Conservation (phyloP, 352 stramenopile genomes). For the Phytophthora rubi region DNA sequence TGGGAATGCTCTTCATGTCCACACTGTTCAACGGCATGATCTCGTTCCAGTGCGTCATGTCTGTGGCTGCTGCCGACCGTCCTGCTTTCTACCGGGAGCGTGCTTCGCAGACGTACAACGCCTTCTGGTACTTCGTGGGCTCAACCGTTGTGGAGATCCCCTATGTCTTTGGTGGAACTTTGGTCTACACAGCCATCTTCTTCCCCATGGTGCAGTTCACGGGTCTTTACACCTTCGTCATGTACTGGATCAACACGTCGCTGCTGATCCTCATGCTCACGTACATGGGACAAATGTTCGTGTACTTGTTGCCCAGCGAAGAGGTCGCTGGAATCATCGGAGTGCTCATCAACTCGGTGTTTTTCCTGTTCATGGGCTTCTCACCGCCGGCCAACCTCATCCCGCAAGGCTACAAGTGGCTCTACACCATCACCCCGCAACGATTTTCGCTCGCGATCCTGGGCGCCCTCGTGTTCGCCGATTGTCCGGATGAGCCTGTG, state of each 20-base stretch:
- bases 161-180: slow-evolving; percentile 69
- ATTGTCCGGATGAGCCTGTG: slow-evolving; percentile 41
- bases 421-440: slow-evolving; percentile 47
- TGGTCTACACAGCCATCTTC: slow-evolving; percentile 42
- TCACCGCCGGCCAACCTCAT: slow-evolving; percentile 41
- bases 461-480: slow-evolving; percentile 31
- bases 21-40: slow-evolving; percentile 88
- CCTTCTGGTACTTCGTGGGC: slow-evolving; percentile 71
- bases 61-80: slow-evolving; percentile 75
- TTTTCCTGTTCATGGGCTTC: slow-evolving; percentile 51
- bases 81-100: slow-evolving; percentile 88
- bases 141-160: slow-evolving; percentile 88
- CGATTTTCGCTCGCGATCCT: slow-evolving; percentile 41
- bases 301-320: slow-evolving; percentile 38
- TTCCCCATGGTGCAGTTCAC: slow-evolving; percentile 57
- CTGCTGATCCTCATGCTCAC: slow-evolving; percentile 42
- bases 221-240: slow-evolving; percentile 35
- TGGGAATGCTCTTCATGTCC: slow-evolving; percentile 88
- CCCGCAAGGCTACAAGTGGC: slow-evolving; percentile 44
- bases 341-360: slow-evolving; percentile 42
- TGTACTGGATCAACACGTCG: slow-evolving; percentile 49
- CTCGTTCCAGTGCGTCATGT: slow-evolving; percentile 71
- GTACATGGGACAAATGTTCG: slow-evolving; percentile 49
- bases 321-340: slow-evolving; percentile 36
- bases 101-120: slow-evolving; percentile 83